phyloP scores from a whole-genome alignment of 2,329 filamentous ascomycete genomes.

The Escovopsis sp. region DNA sequence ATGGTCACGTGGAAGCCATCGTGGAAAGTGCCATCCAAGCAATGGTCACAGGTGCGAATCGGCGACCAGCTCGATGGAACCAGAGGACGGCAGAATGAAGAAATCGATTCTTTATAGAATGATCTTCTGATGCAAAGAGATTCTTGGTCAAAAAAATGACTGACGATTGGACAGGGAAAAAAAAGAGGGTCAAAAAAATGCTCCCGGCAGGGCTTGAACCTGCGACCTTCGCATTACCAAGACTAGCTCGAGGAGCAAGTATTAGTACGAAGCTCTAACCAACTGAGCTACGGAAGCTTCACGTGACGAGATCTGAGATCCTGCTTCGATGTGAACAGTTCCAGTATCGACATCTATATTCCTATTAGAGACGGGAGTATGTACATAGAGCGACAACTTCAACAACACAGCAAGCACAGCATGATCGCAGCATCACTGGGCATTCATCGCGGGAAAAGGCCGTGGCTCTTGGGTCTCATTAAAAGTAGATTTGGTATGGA shows the following conservation, averaged over 20 bases:
- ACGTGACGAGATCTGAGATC: no score
- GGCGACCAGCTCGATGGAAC: no score
- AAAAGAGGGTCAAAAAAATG: background rate
- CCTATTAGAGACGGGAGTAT: no score
- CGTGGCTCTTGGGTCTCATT: background rate
- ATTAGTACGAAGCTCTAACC: no score
- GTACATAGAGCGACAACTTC: no score
- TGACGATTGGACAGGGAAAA: background rate
- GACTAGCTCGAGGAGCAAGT: background rate
- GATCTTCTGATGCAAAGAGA: no score
- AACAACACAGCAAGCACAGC: background rate
- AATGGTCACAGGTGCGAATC: background rate
- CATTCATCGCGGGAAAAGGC: background rate
- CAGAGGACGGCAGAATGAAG: no score
- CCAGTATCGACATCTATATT: no score
- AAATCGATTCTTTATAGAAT: no score
- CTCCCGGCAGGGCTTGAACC: conserved; percentile 3
- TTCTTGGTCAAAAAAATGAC: background rate
- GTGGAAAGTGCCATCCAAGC: background rate
- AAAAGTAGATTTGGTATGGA: no score
- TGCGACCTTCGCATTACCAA: conserved; percentile 2
- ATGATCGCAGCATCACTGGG: background rate
- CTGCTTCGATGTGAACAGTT: no score
- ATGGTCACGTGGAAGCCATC: background rate
- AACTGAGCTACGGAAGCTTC: no score